Conservation (phyloP, 2,329 filamentous ascomycete species). For the Daldinia sp. region DNA sequence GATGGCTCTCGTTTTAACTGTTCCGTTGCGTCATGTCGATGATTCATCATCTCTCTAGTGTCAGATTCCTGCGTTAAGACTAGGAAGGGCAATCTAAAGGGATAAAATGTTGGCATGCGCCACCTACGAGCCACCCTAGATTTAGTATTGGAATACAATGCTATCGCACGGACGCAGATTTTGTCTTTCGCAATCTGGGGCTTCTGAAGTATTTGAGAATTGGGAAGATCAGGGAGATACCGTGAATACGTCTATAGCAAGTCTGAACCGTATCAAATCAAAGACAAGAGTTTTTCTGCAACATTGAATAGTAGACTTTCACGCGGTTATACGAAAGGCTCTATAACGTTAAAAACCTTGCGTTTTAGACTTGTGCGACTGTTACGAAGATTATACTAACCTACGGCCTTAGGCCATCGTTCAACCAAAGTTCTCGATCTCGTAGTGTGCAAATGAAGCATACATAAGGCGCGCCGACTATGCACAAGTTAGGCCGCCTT, state of each 20-base stretch:
- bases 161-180: neutral
- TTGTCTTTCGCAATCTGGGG: neutral
- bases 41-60: conserved; percentile 40
- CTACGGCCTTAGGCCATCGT: neutral
- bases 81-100: neutral
- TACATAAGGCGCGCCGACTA: neutral
- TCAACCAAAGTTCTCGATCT: neutral
- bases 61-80: conserved; percentile 1
- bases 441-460: neutral
- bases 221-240: too few relatives aligned
- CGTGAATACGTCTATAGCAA: too few relatives aligned
- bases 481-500: neutral
- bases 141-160: neutral
- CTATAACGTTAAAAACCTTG: neutral
- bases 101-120: conserved; percentile 4
- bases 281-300: neutral
- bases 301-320: neutral
- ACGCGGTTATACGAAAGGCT: neutral
- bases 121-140: conserved; percentile 6
- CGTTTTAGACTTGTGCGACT: neutral
- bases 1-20: neutral
- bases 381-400: neutral
- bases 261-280: too few relatives aligned
- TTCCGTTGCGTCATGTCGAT: conserved; percentile 35
- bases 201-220: neutral